Percentiles rank a stretch among this genome's conserved stretches.
Evolutionary conservation across 83 land plant species (phyloP).

Genomic region (Picea mariana): DNA sequence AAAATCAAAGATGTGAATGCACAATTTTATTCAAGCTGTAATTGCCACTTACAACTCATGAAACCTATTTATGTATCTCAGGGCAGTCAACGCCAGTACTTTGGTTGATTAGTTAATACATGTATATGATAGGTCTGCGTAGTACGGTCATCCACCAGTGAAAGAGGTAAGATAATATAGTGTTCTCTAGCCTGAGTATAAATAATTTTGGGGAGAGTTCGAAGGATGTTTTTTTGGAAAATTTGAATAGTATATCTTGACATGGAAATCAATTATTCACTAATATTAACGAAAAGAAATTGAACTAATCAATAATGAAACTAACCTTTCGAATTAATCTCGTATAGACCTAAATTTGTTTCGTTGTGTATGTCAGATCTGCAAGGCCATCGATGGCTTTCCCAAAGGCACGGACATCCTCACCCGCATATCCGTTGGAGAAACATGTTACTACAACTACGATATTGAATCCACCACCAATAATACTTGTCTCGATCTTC

Average conservation of each 20-base stretch:
- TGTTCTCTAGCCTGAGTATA: too few relatives aligned
- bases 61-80: neutral
- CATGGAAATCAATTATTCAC: neutral
- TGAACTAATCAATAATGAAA: too few relatives aligned
- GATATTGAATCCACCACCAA: neutral
- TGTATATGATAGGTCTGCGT: conserved; percentile 29
- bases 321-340: neutral
- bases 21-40: too few relatives aligned
- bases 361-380: too few relatives aligned
- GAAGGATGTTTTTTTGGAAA: too few relatives aligned
- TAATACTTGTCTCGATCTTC: too few relatives aligned
- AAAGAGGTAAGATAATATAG: conserved; percentile 21
- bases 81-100: neutral
- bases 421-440: conserved; percentile 21
- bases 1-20: neutral
- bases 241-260: too few relatives aligned
- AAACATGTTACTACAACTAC: conserved; percentile 3
- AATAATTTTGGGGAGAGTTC: too few relatives aligned
- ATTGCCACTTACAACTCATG: neutral
- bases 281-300: neutral
- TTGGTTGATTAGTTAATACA: neutral
- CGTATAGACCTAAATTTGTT: too few relatives aligned
- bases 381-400: conserved; percentile 28
- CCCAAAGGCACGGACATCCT: conserved; percentile 32
- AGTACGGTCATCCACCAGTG: conserved; percentile 41